Evolutionary conservation across 305 asterid species (phyloP).

Genomic region (Plantago coronopus): DNA sequence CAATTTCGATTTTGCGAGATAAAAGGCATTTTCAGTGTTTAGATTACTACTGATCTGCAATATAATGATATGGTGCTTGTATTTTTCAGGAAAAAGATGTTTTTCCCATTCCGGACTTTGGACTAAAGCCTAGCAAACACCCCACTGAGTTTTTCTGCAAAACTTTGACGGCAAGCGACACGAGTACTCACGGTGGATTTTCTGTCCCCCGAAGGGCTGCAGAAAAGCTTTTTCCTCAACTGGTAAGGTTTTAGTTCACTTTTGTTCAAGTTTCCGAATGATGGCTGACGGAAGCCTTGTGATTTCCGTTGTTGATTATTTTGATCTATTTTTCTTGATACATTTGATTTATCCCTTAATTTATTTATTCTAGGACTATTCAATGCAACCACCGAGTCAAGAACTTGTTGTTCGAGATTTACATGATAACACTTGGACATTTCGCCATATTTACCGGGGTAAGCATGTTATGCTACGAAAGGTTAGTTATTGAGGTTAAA

Average conservation of each 20-base stretch:
- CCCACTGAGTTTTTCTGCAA: conserved; percentile 96
- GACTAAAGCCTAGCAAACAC: conserved; percentile 65
- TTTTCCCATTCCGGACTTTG: conserved; percentile 80
- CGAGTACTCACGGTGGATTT: conserved; percentile 95
- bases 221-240: conserved; percentile 81
- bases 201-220: conserved; percentile 96
- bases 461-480: conserved; percentile 19
- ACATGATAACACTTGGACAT: conserved; percentile 89
- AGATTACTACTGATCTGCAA: not conserved
- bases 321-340: not conserved
- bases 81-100: conserved; percentile 74
- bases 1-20: too few relatives aligned
- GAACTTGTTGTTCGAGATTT: conserved; percentile 90
- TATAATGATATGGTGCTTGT: conserved; percentile 18
- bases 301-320: too few relatives aligned
- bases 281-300: too few relatives aligned
- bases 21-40: too few relatives aligned
- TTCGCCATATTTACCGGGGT: conserved; percentile 93
- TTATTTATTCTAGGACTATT: conserved; percentile 52
- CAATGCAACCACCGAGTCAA: conserved; percentile 92
- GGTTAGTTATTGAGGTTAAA: not conserved
- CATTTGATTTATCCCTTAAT: not conserved
- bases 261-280: not conserved
- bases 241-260: conserved; percentile 42
- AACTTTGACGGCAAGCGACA: conserved; percentile 87